Conservation (phyloP, 2,329 filamentous ascomycete genomes). For the Colletotrichum tropicicola region DNA sequence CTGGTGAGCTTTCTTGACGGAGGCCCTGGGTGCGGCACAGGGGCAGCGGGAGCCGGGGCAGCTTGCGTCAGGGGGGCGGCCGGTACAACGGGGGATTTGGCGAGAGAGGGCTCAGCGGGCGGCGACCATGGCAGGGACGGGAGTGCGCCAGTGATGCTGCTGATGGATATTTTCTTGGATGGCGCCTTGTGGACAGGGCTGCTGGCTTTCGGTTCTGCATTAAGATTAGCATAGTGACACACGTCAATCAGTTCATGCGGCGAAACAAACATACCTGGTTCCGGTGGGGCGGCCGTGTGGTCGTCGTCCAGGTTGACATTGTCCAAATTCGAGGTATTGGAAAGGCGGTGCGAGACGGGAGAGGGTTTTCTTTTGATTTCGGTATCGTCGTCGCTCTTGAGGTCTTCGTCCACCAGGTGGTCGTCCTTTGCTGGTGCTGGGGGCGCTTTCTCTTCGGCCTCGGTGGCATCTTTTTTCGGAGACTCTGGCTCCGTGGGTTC, state of each 20-base stretch:
- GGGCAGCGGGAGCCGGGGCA: slow-evolving; percentile 37
- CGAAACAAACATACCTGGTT: slow-evolving; percentile 41
- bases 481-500: slow-evolving; percentile 29
- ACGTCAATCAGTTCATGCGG: slow-evolving; percentile 30
- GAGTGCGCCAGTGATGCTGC: slow-evolving; percentile 77
- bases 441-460: slow-evolving; percentile 37
- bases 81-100: slow-evolving; percentile 53
- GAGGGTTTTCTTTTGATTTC: slow-evolving; percentile 45
- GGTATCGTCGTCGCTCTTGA: slow-evolving; percentile 27
- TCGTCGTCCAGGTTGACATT: slow-evolving; percentile 76
- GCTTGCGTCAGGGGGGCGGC: slow-evolving; percentile 41
- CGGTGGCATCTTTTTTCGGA: slow-evolving; percentile 35
- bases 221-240: slow-evolving; percentile 20
- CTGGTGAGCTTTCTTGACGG: slow-evolving; percentile 79
- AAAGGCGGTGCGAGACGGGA: slow-evolving; percentile 53
- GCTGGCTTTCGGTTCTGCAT: slow-evolving; percentile 32
- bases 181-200: slow-evolving; percentile 48
- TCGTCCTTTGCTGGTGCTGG: slow-evolving; percentile 16
- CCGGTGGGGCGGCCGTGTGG: slow-evolving; percentile 41
- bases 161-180: slow-evolving; percentile 68
- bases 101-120: slow-evolving; percentile 57
- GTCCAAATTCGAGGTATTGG: slow-evolving; percentile 58
- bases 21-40: slow-evolving; percentile 45
- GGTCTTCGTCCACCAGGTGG: slow-evolving; percentile 22
- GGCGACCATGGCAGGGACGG: slow-evolving; percentile 79